These are phyloP conservation scores for Leishmania aethiopica DNA, from an alignment of 208 protist genomes.

Conservation along the genomic window DNA sequence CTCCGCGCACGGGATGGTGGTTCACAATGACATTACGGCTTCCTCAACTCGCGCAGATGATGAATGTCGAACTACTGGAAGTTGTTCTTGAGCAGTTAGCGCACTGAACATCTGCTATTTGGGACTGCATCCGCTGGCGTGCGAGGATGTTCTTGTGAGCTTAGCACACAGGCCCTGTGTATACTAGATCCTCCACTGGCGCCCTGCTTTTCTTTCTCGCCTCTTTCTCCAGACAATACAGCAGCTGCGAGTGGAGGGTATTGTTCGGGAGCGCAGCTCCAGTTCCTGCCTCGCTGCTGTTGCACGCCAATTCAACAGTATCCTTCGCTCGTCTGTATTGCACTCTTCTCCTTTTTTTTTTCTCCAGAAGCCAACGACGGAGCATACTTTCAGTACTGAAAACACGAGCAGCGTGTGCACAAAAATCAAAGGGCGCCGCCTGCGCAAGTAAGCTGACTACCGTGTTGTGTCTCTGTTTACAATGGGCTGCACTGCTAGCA, in stretches of 20 bases:
- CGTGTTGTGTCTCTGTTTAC: not conserved
- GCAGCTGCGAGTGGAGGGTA: not conserved
- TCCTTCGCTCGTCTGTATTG: not conserved
- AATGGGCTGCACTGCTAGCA: conserved; percentile 77
- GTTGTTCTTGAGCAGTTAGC: no score
- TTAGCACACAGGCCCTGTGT: no score
- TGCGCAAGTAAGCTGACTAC: not conserved
- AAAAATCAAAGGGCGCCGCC: no score
- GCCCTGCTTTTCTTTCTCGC: not conserved
- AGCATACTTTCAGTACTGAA: not conserved
- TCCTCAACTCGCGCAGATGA: no score
- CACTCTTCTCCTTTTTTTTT: not conserved
- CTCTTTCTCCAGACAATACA: not conserved
- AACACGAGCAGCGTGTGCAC: not conserved
- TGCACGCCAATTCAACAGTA: not conserved
- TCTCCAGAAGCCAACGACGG: not conserved
- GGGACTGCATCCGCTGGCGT: no score
- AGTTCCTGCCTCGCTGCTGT: not conserved
- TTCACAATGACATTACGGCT: not conserved
- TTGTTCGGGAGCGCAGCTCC: not conserved
- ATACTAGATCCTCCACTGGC: no score
- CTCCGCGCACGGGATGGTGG: not conserved
- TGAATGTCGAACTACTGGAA: no score
- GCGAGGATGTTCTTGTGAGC: no score
- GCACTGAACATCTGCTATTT: no score